A percentile compares a stretch with the other conserved stretches of the same genome.
phyloP scores from a whole-genome alignment of 805 yeast species.

The Teunomyces gatunensis region DNA sequence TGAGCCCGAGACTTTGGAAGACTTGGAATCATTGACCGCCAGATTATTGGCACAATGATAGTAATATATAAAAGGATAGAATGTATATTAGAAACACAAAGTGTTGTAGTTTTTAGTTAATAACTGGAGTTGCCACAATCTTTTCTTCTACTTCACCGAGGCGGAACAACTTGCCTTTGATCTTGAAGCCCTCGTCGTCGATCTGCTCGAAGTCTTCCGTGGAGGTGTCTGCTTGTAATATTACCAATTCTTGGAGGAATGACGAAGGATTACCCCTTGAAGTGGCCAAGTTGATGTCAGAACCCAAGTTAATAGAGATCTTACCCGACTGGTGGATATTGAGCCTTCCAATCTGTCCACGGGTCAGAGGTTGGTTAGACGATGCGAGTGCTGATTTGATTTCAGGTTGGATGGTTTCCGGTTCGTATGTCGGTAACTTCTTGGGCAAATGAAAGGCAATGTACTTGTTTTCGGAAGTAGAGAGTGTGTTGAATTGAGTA shows the following conservation, averaged over 20 bases:
- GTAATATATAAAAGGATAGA: not conserved
- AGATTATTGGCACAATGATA: constrained; percentile 33
- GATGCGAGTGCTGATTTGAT: constrained; percentile 3
- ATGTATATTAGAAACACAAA: not conserved
- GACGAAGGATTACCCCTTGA: constrained; percentile 66
- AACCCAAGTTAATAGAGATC: constrained; percentile 70
- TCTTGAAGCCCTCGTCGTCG: constrained; percentile 18
- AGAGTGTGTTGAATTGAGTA: constrained; percentile 18
- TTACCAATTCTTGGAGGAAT: constrained; percentile 71
- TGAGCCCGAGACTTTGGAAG: constrained; percentile 88
- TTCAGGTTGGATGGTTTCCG: constrained; percentile 1
- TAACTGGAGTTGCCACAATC: constrained; percentile 55
- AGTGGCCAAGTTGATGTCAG: constrained; percentile 60
- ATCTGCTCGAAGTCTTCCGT: constrained; percentile 27
- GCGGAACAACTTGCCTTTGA: constrained; percentile 31
- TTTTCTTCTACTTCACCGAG: constrained; percentile 58
- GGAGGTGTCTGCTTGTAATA: constrained; percentile 18
- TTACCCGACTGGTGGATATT: constrained; percentile 84
- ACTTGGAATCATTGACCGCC: constrained; percentile 82
- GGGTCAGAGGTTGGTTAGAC: constrained; percentile 6
- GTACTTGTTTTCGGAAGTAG: constrained; percentile 19
- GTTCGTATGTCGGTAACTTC: constrained; percentile 38
- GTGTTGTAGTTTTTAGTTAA: constrained; percentile 2
- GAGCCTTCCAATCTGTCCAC: constrained; percentile 70
- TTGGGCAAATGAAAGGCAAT: constrained; percentile 51